Evolutionary conservation across 257 asterid genomes (phyloP).

Genomic region (Solanum pennellii): DNA sequence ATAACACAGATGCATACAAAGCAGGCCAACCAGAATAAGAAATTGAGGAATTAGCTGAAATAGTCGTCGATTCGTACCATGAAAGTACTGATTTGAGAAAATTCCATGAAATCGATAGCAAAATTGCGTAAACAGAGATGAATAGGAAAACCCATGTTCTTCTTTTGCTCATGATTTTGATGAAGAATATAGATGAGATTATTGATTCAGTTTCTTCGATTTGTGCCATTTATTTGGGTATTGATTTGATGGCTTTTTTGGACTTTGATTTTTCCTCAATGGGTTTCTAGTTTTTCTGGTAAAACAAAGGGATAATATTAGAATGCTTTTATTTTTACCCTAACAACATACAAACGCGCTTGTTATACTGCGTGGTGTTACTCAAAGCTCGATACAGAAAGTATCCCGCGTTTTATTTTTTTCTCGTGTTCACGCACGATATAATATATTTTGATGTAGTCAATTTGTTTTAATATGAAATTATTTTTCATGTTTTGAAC

Average conservation of each 20-base stretch:
- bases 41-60: conserved; percentile 6
- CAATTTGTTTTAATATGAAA: no score
- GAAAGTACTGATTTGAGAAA: conserved; percentile 52
- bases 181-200: conserved; percentile 14
- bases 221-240: not conserved
- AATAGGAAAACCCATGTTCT: conserved; percentile 72
- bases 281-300: not conserved
- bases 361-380: not conserved
- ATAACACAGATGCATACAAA: conserved; percentile 49
- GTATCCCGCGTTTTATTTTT: not conserved
- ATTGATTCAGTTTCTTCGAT: not conserved
- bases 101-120: conserved; percentile 73
- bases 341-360: not conserved
- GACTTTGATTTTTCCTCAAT: not conserved
- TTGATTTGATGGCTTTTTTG: not conserved
- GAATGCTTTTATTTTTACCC: not conserved
- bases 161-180: conserved; percentile 55
- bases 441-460: no score
- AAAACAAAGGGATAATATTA: not conserved
- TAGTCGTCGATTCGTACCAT: conserved; percentile 38
- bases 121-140: conserved; percentile 50
- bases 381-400: not conserved
- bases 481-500: no score
- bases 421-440: not conserved
- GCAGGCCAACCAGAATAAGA: conserved; percentile 40